phyloP scores from a whole-genome alignment of 2,329 filamentous ascomycete genomes.

The Fusarium austroafricanum region DNA sequence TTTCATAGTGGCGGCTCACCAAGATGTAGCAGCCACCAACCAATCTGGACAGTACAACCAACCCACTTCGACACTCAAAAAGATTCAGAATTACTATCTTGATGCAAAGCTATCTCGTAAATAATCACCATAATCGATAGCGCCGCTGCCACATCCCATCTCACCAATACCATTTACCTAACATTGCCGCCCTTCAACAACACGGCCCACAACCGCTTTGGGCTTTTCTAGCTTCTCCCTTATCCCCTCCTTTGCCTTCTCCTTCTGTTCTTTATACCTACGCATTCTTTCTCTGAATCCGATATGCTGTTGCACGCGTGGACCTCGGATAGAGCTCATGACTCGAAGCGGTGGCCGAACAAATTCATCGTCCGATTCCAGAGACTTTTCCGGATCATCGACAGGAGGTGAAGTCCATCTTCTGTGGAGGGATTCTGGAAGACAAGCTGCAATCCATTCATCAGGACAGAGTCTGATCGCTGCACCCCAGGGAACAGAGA shows the following conservation, averaged over 20 bases:
- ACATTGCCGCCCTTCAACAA: constrained; percentile 5
- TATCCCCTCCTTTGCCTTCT: constrained; percentile 23
- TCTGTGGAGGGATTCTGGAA: constrained; percentile 47
- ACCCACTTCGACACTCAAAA: not conserved
- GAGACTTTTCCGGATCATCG: constrained; percentile 31
- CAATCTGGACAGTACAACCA: not conserved
- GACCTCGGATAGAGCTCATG: constrained; percentile 49
- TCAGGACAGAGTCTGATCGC: constrained; percentile 81
- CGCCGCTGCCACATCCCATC: not conserved
- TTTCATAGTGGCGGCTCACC: not conserved
- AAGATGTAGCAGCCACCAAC: not conserved
- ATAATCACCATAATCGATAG: not conserved
- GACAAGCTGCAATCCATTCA: constrained; percentile 52
- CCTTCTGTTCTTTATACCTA: constrained; percentile 44
- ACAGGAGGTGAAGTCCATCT: constrained; percentile 43
- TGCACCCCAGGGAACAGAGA: constrained; percentile 81
- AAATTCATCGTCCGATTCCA: constrained; percentile 41
- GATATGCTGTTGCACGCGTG: constrained; percentile 47
- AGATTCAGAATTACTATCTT: not conserved
- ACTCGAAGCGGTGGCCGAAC: constrained; percentile 43
- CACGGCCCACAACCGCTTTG: constrained; percentile 16
- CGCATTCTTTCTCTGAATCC: constrained; percentile 48
- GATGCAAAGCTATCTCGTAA: not conserved
- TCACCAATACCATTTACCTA: not conserved
- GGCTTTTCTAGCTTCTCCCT: not conserved